These are phyloP conservation scores for Phoma herbarum DNA, from an alignment of 2,329 filamentous ascomycete species.

Conservation along the genomic window DNA sequence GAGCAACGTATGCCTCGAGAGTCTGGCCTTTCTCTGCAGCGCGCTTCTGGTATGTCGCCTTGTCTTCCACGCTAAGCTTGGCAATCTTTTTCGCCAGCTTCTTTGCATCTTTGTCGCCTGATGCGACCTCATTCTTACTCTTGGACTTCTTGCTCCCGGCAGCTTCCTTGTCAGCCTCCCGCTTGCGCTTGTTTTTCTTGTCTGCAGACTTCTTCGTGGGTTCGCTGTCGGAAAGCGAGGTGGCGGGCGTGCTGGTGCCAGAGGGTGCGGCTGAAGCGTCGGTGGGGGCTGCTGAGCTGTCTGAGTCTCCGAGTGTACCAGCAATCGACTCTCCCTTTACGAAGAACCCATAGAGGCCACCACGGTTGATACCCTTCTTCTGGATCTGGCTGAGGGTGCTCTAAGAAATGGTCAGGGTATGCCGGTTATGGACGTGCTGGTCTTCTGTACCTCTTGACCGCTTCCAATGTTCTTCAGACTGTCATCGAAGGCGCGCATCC, in stretches of 20 bases:
- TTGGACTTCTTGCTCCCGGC: constrained; percentile 31
- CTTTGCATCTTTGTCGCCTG: constrained; percentile 11
- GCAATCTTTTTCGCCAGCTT: constrained; percentile 38
- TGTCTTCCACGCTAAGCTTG: constrained; percentile 41
- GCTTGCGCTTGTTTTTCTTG: constrained; percentile 44
- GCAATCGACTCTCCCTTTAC: constrained; percentile 80
- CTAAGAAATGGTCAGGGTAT: constrained; percentile 47
- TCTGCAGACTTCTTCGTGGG: constrained; percentile 17
- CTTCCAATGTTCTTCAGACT: constrained; percentile 73
- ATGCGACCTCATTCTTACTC: constrained; percentile 12
- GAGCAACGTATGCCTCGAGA: constrained; percentile 48
- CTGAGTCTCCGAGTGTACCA: constrained; percentile 66
- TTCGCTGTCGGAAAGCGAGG: constrained; percentile 38
- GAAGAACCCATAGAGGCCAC: constrained; percentile 82
- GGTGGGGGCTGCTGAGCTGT: constrained; percentile 29
- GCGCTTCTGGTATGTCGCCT: constrained; percentile 42
- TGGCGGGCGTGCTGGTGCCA: constrained; percentile 40
- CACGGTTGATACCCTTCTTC: constrained; percentile 57
- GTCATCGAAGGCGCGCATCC: constrained; percentile 93
- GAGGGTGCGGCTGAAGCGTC: constrained; percentile 30
- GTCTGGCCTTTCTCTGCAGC: constrained; percentile 51
- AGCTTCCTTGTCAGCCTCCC: constrained; percentile 10
- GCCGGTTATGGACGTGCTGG: constrained; percentile 31
- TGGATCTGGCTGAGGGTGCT: constrained; percentile 61
- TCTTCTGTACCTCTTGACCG: constrained; percentile 35